A percentile compares a stretch with the other conserved stretches of the same genome.
Conservation (phyloP, 345 rosid species). For the Heritiera fomes region DNA sequence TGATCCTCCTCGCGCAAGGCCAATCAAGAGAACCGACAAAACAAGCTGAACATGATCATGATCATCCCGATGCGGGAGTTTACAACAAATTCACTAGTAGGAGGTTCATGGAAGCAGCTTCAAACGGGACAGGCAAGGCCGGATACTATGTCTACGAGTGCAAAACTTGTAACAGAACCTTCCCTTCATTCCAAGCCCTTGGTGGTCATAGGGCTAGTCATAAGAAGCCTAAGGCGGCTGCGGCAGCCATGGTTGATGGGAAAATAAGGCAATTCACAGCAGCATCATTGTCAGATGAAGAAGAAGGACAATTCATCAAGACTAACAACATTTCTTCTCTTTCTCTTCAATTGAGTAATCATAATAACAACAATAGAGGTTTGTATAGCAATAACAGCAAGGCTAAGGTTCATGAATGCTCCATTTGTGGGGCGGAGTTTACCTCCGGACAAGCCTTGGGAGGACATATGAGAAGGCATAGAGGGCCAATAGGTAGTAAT, state of each 20-base stretch:
- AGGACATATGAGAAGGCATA: conserved; percentile 96
- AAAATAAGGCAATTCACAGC: conserved; percentile 27
- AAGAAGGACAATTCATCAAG: conserved; percentile 34
- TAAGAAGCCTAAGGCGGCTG: conserved; percentile 65
- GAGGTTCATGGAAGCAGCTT: conserved; percentile 59
- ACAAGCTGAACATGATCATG: conserved; percentile 19
- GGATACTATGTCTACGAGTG: conserved; percentile 89
- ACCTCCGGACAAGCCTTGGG: conserved; percentile 97
- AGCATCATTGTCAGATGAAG: conserved; percentile 26
- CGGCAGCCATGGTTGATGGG: conserved; percentile 25
- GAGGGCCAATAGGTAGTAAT: conserved; percentile 39
- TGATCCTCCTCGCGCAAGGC: conserved; percentile 87
- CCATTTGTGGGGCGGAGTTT: conserved; percentile 86
- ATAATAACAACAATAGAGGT: conserved; percentile 32
- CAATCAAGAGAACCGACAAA: conserved; percentile 33
- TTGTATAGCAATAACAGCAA: conserved; percentile 27
- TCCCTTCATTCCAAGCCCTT: conserved; percentile 94
- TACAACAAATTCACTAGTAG: conserved; percentile 57
- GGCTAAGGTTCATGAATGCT: conserved; percentile 83
- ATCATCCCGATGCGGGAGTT: conserved; percentile 14
- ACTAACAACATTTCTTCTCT: conserved; percentile 46
- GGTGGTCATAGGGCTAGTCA: conserved; percentile 99
- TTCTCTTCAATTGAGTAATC: conserved; percentile 59
- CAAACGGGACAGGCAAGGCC: conserved; percentile 51
- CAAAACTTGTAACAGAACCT: conserved; percentile 82